Evolutionary conservation across 73 alveolate species (phyloP).

Genomic region (Paramecium tetraurelia): DNA sequence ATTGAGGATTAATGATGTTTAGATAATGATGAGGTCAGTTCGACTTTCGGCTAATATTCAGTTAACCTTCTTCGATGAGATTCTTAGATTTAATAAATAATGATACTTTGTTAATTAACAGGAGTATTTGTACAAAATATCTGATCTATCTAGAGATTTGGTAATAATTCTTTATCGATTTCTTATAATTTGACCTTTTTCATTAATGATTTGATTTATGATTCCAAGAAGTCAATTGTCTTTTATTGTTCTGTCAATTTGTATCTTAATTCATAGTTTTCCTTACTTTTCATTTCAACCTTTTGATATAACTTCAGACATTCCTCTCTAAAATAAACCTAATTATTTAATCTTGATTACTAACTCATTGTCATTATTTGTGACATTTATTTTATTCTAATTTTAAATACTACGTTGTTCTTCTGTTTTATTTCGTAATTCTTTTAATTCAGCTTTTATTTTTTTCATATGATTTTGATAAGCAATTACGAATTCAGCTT

Average conservation of each 20-base stretch:
- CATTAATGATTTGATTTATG: conserved; percentile 3
- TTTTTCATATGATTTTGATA: conserved; percentile 51
- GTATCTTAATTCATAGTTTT: background rate
- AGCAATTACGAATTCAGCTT: conserved; percentile 50
- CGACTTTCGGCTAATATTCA: background rate
- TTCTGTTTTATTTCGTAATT: conserved; percentile 35
- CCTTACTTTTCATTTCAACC: conserved; percentile 1
- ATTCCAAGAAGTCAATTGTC: background rate
- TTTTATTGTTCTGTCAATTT: background rate
- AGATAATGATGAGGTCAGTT: background rate
- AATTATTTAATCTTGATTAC: background rate
- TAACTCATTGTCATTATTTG: conserved; percentile 23
- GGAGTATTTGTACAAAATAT: conserved; percentile 43
- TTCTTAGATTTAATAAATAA: background rate
- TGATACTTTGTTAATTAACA: background rate
- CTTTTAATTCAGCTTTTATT: conserved; percentile 17
- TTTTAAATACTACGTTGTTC: background rate
- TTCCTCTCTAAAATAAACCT: conserved; percentile 39
- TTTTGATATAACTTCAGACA: conserved; percentile 20
- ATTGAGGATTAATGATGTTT: background rate
- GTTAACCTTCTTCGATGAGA: background rate
- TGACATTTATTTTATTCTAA: background rate
- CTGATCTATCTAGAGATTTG: background rate
- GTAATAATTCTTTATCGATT: background rate
- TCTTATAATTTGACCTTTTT: conserved; percentile 2